Conservation (phyloP, 2,329 filamentous ascomycete species). For the Colletotrichum chlorophyti region DNA sequence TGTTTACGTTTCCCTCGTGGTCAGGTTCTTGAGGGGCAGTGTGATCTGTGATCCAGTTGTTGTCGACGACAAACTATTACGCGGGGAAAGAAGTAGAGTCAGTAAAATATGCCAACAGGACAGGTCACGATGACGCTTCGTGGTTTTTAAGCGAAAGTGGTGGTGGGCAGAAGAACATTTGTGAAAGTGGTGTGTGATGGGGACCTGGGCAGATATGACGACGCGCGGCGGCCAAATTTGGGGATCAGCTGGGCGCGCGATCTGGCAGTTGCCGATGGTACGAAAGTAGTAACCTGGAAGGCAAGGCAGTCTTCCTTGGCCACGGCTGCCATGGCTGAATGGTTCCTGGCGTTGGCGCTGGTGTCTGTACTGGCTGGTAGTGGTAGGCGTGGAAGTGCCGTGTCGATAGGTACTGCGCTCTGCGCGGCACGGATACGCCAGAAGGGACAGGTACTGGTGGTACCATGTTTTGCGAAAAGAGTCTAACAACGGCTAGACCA, state of each 20-base stretch:
- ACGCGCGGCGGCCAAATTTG: slow-evolving; percentile 20
- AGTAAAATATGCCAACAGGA: slow-evolving; percentile 15
- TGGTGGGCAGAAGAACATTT: slow-evolving; percentile 16
- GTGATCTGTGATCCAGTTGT: slow-evolving; percentile 84
- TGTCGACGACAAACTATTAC: slow-evolving; percentile 90
- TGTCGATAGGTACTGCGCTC: too few species aligned
- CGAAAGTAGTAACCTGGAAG: slow-evolving; percentile 11
- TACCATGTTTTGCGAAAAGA: background rate
- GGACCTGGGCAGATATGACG: slow-evolving; percentile 26
- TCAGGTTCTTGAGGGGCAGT: slow-evolving; percentile 84
- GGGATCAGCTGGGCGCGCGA: slow-evolving; percentile 18
- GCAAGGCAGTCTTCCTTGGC: slow-evolving; percentile 11
- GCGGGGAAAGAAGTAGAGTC: slow-evolving; percentile 25
- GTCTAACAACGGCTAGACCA: background rate
- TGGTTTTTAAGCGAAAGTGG: slow-evolving; percentile 24
- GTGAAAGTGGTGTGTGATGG: slow-evolving; percentile 16
- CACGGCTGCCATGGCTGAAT: slow-evolving; percentile 2
- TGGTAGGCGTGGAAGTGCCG: too few species aligned
- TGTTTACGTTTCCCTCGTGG: slow-evolving; percentile 86
- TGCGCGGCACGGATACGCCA: too few species aligned
- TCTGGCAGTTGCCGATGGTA: slow-evolving; percentile 23
- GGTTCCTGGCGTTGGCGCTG: background rate
- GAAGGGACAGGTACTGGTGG: too few species aligned
- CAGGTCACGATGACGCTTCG: slow-evolving; percentile 11
- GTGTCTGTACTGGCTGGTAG: slow-evolving; percentile 3